Evolutionary conservation across 148 eudicot genomes (phyloP).

Genomic region (Rhododendron williamsianum): DNA sequence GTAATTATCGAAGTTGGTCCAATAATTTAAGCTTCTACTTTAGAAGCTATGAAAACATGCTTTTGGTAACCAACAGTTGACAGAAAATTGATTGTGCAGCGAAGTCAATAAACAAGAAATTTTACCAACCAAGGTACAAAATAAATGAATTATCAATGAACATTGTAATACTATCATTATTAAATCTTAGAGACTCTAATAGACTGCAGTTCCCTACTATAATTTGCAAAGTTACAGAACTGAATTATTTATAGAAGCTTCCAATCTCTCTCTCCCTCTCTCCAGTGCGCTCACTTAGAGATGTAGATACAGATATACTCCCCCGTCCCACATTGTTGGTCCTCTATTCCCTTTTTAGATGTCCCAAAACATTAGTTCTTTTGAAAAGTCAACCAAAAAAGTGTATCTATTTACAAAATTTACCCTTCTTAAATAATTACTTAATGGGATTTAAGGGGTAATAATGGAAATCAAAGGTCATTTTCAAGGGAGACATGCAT

Average conservation of each 20-base stretch:
- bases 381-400: too few species aligned
- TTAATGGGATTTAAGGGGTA: too few species aligned
- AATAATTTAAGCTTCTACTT: neutral
- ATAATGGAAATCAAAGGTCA: too few species aligned
- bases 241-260: neutral
- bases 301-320: too few species aligned
- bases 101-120: neutral
- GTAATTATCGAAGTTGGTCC: neutral
- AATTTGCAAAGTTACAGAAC: neutral
- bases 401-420: too few species aligned
- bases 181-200: neutral
- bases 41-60: neutral
- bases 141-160: neutral
- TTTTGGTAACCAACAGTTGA: neutral
- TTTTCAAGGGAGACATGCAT: too few species aligned
- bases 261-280: too few species aligned
- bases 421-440: too few species aligned
- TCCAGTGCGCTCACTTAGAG: neutral
- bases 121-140: neutral
- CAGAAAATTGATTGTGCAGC: neutral
- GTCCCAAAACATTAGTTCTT: too few species aligned
- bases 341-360: too few species aligned
- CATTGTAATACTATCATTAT: neutral
- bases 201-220: neutral
- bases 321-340: too few species aligned